Conservation (phyloP, 257 asterid genomes). For the Solanum gracilifrons region DNA sequence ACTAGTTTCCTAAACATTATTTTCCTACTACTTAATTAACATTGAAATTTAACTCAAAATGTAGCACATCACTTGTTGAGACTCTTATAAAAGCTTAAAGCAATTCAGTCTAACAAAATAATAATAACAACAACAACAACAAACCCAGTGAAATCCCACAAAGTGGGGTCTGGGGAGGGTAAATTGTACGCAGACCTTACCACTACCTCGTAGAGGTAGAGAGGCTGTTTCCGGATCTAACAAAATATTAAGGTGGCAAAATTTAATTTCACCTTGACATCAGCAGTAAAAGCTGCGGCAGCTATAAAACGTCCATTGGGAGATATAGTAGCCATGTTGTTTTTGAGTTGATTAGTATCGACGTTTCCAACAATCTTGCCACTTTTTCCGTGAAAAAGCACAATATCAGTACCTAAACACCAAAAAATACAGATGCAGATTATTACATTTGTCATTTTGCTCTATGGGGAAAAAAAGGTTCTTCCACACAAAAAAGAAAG, state of each 20-base stretch:
- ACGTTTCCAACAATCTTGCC: slow-evolving; percentile 80
- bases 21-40: background rate
- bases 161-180: too few species aligned
- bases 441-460: background rate
- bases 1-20: background rate
- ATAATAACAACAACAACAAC: too few species aligned
- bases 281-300: slow-evolving; percentile 99
- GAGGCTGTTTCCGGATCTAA: too few species aligned
- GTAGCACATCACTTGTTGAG: background rate
- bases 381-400: slow-evolving; percentile 82
- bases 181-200: too few species aligned
- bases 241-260: background rate
- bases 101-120: background rate
- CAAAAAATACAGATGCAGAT: background rate
- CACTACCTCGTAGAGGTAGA: too few species aligned
- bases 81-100: background rate
- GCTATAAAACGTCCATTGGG: slow-evolving; percentile 97
- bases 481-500: background rate
- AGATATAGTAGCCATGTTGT: slow-evolving; percentile 90
- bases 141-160: too few species aligned
- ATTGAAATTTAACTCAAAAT: background rate
- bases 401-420: slow-evolving; percentile 77
- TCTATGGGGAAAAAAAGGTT: background rate
- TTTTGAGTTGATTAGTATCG: slow-evolving; percentile 93
- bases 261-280: slow-evolving; percentile 64